Evolutionary conservation across 148 eudicot genomes (phyloP).

Genomic region (Rhododendron ferrugineum): DNA sequence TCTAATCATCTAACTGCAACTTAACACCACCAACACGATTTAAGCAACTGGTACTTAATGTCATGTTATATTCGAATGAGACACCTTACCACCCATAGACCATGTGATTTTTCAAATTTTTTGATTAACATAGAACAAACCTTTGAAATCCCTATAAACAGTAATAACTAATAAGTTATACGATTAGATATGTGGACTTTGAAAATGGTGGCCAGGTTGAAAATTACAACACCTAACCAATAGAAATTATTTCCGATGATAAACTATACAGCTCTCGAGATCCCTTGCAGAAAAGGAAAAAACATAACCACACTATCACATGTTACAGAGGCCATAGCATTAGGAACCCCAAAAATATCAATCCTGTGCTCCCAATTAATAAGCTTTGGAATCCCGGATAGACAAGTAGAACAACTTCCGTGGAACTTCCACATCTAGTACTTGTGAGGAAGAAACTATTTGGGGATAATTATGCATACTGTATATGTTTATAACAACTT

Average conservation of each 20-base stretch:
- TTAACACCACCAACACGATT: background rate
- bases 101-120: background rate
- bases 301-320: background rate
- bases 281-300: background rate
- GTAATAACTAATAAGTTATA: background rate
- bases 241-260: background rate
- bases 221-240: background rate
- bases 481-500: background rate
- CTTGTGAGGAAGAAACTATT: background rate
- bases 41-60: background rate
- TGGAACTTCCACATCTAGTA: background rate
- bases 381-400: background rate
- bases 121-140: background rate
- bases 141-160: background rate
- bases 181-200: background rate
- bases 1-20: background rate
- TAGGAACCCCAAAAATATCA: background rate
- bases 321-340: background rate
- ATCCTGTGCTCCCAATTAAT: background rate
- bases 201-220: background rate
- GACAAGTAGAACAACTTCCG: background rate
- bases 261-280: background rate
- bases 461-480: background rate
- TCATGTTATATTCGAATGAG: background rate
- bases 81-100: background rate